Percentiles rank a stretch among this genome's conserved stretches.
Conservation (phyloP, 192 early-diverging fungal species). For the Coemansia guatemalensis region DNA sequence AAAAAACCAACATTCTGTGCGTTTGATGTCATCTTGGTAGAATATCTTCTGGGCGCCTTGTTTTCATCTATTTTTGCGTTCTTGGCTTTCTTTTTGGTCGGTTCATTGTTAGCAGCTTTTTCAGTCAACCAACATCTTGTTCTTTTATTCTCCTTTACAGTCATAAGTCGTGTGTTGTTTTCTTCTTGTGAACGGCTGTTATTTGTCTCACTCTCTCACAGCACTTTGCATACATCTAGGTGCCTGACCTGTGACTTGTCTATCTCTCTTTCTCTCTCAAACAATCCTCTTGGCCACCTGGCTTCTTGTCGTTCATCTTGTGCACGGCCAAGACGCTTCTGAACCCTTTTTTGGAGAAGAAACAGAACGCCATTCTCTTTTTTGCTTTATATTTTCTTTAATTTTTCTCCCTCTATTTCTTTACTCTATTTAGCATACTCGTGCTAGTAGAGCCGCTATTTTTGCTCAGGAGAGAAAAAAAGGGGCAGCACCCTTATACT, state of each 20-base stretch:
- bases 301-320: not conserved
- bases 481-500: not conserved
- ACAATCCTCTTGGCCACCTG: not conserved
- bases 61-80: conserved; percentile 1
- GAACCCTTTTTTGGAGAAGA: not conserved
- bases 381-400: conserved; percentile 5
- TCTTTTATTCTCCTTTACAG: not conserved
- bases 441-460: conserved; percentile 1
- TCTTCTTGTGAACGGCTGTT: not conserved
- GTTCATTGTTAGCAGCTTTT: not conserved
- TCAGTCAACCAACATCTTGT: not conserved
- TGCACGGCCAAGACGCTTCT: not conserved
- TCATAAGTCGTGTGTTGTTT: not conserved
- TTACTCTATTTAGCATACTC: conserved; percentile 1
- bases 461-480: not conserved
- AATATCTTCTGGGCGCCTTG: not conserved
- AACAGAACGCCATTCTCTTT: conserved; percentile 5
- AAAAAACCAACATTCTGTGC: not conserved
- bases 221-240: not conserved
- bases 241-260: not conserved
- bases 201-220: not conserved
- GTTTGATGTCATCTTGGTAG: not conserved
- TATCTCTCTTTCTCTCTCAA: not conserved
- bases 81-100: not conserved
- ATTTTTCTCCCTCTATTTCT: conserved; percentile 4